Base-by-base conservation (phyloP, 306 rosid genomes). In the Adenanthera pavonina region DNA sequence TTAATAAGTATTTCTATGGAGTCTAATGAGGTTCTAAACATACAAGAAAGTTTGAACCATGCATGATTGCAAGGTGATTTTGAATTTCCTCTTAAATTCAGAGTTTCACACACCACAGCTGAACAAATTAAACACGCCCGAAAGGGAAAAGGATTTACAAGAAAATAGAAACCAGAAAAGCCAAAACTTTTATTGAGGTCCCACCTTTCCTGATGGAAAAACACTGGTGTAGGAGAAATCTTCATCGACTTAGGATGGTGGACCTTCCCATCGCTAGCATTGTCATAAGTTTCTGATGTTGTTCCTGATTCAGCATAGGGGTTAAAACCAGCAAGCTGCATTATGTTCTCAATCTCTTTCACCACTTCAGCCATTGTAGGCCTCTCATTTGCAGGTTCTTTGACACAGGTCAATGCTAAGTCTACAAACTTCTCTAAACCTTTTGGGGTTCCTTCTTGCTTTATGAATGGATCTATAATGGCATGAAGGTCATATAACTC, bases 351-450 rank as follows among this genome's bases (percentile, higher is more conserved):
- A 40, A 94, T 84, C 81, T 80, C 97, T 82, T 90, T 94, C 44
- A 90, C 91, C 38, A 88, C 95, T 52, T 78, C 76, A 15, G 88
- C 87, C 97, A 92, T 94, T 70, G 80, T 60, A 56, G 98, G 98
- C 80, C 97, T 89, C 33, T 78, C 72, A 41, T 74, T 60, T 38
- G 85, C 87, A 17, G 80, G 75, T 19, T 94, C 95, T 51, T 83
- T 86, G 3, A 89, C 90, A 66, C 98, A 92, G 17, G 71, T 80
- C 84, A 94, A 46, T 75, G 95, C 90, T 70, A 92, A 43, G 51
- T 89, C 89, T 19, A 94, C 88, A 84, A 85, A 94, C 72, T 65
- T 87, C 69, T 85, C 94, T 5, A 94, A 76, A 13, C 90, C 92
- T 15, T 13, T 76, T 35, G 81, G 35, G 54, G 75, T 79, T 79